Evolutionary conservation across 139 green algal genomes (phyloP).

Genomic region (Astrephomene gubernaculifera): DNA sequence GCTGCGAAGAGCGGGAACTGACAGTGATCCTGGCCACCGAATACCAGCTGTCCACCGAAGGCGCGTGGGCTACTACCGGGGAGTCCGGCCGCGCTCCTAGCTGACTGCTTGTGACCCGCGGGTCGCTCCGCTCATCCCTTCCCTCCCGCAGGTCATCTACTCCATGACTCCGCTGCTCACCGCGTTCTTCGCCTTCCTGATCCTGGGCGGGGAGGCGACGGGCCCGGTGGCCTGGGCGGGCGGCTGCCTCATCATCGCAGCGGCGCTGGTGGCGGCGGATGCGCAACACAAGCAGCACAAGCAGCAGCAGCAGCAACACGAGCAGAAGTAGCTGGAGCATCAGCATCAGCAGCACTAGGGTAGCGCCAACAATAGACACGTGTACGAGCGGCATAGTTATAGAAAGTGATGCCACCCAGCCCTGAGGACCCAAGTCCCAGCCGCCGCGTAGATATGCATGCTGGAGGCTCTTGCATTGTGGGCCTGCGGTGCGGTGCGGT

Average conservation of each 20-base stretch:
- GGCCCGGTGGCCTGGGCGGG: slow-evolving; percentile 57
- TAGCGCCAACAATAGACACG: no score
- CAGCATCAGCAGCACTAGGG: background rate
- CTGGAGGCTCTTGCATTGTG: no score
- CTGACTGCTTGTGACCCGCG: no score
- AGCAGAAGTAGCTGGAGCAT: background rate
- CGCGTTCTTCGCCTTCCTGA: slow-evolving; percentile 51
- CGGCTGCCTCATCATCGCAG: slow-evolving; percentile 50
- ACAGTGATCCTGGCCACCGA: background rate
- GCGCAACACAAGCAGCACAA: background rate
- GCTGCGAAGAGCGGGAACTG: background rate
- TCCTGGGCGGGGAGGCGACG: slow-evolving; percentile 64
- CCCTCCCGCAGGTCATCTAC: slow-evolving; percentile 60
- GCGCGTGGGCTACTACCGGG: no score
- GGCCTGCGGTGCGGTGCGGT: no score
- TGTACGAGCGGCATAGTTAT: no score
- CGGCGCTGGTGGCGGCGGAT: slow-evolving; percentile 37
- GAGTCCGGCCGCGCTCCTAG: no score
- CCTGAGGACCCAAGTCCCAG: no score
- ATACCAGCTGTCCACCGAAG: no score
- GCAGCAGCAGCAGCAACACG: background rate
- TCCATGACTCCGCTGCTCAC: slow-evolving; percentile 61
- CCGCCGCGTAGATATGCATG: no score
- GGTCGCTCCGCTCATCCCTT: background rate
- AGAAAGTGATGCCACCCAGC: no score